Percentiles rank a stretch among this genome's conserved stretches.
phyloP scores from a whole-genome alignment of 1,139 yeast species.

The Blastobotrys niveus region DNA sequence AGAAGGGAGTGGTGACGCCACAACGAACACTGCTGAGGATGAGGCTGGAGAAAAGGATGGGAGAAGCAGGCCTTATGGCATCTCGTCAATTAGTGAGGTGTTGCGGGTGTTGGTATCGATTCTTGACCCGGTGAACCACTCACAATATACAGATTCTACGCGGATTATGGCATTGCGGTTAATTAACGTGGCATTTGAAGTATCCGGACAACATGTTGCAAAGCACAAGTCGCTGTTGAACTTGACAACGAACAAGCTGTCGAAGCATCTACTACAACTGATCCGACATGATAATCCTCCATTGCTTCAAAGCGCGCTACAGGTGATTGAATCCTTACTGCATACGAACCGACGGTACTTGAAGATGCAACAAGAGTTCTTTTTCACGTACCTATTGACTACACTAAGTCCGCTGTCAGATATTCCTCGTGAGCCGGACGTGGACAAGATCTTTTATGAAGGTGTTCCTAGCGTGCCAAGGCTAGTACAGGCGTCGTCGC shows the following conservation, averaged over 20 bases:
- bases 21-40: neutral
- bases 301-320: slow-evolving; percentile 68
- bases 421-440: slow-evolving; percentile 37
- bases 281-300: slow-evolving; percentile 65
- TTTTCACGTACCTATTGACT: slow-evolving; percentile 37
- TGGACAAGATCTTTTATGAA: slow-evolving; percentile 39
- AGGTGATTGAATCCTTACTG: slow-evolving; percentile 58
- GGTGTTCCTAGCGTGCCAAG: slow-evolving; percentile 38
- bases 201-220: slow-evolving; percentile 64
- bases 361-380: slow-evolving; percentile 40
- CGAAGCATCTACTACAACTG: slow-evolving; percentile 75
- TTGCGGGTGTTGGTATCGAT: slow-evolving; percentile 75
- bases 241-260: slow-evolving; percentile 69
- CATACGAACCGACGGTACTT: slow-evolving; percentile 32
- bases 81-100: slow-evolving; percentile 61
- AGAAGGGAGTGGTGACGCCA: neutral
- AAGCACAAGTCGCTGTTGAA: slow-evolving; percentile 61
- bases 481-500: slow-evolving; percentile 29
- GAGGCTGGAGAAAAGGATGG: slow-evolving; percentile 12
- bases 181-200: slow-evolving; percentile 74
- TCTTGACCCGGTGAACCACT: slow-evolving; percentile 74
- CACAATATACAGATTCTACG: slow-evolving; percentile 82
- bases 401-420: slow-evolving; percentile 37
- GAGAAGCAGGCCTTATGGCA: slow-evolving; percentile 47
- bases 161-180: slow-evolving; percentile 76